Base-by-base conservation (phyloP, 2,329 filamentous ascomycete species). In the Aschersonia sp. region DNA sequence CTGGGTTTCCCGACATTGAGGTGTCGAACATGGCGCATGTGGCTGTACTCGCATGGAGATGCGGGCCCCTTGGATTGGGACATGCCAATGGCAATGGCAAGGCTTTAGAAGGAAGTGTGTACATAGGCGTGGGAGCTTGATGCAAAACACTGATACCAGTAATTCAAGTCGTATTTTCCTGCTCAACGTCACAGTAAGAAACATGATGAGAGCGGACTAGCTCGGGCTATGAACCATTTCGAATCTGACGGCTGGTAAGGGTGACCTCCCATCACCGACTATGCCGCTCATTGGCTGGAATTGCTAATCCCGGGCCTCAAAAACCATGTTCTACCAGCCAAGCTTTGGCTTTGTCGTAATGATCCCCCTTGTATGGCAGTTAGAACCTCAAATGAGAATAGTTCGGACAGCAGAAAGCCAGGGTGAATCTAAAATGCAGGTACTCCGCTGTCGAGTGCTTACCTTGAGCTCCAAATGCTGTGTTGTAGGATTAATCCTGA, bases 381-480 rank as follows among this genome's bases (percentile, higher is more conserved):
- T n/a, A 42, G 40, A 42, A 10, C 10, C 20, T 9, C 20, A 6
- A n/a, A 12, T 5, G 9, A 20, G 20, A 20, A 20, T 20, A 20
- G 20, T 20, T 20, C 20, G 20, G 3, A 42, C 9, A 42, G 10
- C 9, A 28, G 40, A 3, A 20, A 5, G 40, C 9, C 9, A 20
- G 10, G 9, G 40, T 5, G 43, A 44, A 30, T 9, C 43, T 44
- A 7, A 29, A 9, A 12, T 30, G 5, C 5, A 20, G 20, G 40
- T 12, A 38, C 6, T 38, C 35, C 20, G 40, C 40, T 5, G 42
- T 29, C 29, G 20, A 42, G 20, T 9, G 7, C 69, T 56, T 62
- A 86, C 85, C 73, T 82, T 87, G 53, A 94, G 70, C 52, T 83
- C 69, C 47, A 97, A 75, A 58, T 95, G 84, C 46, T 75, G 74